Percentiles rank a stretch among this genome's conserved stretches.
phyloP scores from a whole-genome alignment of 257 asterid genomes.

The Nicotiana noctiflora region DNA sequence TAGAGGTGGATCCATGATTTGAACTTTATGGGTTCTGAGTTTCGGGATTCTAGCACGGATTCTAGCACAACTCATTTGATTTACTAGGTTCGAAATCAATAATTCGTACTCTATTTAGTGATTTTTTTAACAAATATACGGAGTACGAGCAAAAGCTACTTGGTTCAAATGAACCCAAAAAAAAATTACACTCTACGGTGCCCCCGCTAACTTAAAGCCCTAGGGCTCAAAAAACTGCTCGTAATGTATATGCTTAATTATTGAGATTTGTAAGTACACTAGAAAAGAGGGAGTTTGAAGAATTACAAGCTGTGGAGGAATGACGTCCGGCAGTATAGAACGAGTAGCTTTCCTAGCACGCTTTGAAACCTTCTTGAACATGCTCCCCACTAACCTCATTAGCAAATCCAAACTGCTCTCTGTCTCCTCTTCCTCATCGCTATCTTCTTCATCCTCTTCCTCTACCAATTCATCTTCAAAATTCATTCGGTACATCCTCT shows the following conservation, averaged over 20 bases:
- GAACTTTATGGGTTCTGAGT: no score
- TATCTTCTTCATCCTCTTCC: constrained; percentile 22
- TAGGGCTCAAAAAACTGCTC: background rate
- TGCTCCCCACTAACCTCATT: constrained; percentile 24
- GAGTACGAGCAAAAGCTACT: no score
- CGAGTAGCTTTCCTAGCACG: constrained; percentile 30
- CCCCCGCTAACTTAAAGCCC: background rate
- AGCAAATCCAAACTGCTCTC: constrained; percentile 32
- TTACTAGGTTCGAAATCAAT: no score
- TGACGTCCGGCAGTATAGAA: constrained; percentile 24
- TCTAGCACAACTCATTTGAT: no score
- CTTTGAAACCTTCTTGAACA: constrained; percentile 28
- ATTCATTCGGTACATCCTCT: constrained; percentile 14
- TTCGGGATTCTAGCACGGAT: no score
- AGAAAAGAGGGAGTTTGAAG: background rate
- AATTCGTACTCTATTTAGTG: no score
- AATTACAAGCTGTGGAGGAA: constrained; percentile 33
- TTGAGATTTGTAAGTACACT: background rate
- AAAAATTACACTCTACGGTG: no score
- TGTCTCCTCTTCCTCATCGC: constrained; percentile 25
- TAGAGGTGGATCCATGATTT: no score
- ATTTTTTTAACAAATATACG: no score
- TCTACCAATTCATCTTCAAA: constrained; percentile 17
- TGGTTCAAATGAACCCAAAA: no score
- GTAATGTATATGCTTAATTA: background rate